Base-by-base conservation (phyloP, 2,329 filamentous ascomycete genomes). In the Alternaria novae-zelandiae region DNA sequence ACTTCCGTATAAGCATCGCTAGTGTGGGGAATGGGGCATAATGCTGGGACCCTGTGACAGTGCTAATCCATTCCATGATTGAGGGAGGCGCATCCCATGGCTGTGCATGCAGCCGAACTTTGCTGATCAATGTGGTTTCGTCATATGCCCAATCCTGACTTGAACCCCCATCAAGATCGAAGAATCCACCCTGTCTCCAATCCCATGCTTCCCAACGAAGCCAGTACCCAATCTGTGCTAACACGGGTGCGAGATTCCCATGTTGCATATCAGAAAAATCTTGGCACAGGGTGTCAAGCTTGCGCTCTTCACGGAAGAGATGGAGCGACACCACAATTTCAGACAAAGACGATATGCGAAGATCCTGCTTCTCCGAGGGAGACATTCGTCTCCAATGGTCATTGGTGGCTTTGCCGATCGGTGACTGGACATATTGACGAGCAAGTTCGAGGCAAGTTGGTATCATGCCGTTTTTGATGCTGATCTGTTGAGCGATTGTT, bases 291-390 rank as follows among this genome's bases (percentile, higher is more conserved):
- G 90, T 86, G 64, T 92, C 88, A 2, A 99, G 86, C 75, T 97
- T 98, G 66, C 91, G 86, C 77, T 99, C 96, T 78, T 99, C 95
- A 0, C 91, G 86, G n/a, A 97, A 83, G 4, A 98, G 84, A 80
- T 99, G 96, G 12, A 99, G 83, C 1, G 88, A 91, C 43, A 90
- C 83, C 67, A 96, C 83, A 41, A 95, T 86, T 25, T 55, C 91
- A 85, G 73, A 92, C 87, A 75, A 90, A 82, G 32, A 91, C 85
- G 58, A 89, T 81, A 73, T 85, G 15, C 77, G 74, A 17, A 79
- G 61, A 43, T 79, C 78, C 61, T 78, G 73, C 54, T 75, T 75
- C 25, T 74, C 74, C 5, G 75, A 74, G 6, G 72, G 70, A n/a
- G 75, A 89, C 59, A 86, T 84, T 46, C 89, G 86, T 54, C 85